Evolutionary conservation across 1,284 basidiomycete species (phyloP), one percentile per base, ranked within the genome.

Genomic region (Puccinia triticina): DNA sequence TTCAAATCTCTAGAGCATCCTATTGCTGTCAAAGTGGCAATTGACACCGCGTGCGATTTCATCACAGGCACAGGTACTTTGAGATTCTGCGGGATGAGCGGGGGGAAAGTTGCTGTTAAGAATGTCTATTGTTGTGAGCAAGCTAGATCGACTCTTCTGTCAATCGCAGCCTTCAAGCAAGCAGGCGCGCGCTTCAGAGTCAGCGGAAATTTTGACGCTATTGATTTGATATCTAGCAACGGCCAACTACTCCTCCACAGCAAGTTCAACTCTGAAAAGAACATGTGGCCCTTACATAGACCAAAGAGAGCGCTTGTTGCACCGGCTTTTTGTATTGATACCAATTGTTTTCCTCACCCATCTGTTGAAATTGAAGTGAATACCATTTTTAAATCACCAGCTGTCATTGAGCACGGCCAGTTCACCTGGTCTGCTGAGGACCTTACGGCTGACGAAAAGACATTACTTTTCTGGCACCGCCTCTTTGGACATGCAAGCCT

Each of bases 1-100:
- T 74, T 55, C 50, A 40, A 8, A 4, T 1, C 1, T 2, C 50
- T 74, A n/a, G 23, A 32, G 14, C n/a, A 55, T 1, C 50, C 48
- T 1, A 74, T 74, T 55, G 48, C 72, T 21, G 48, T 74, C 2
- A 11, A 32, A 55, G 72, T 74, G 34, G 72, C 72, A 1, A 74
- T 50, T 74, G 72, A 74, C 34, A 16, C 23, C 32, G 2, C 72
- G 7, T 23, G 21, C 34, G 23, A 53, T 14, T 74, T 32, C 48
- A 55, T 74, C 16, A 74, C 72, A 74, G 72, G 72, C n/a, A 74
- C 34, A 50, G 72, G 72, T 37, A 55, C 43, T 23, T 32, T 74
- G 53, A 74, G 14, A 26, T 74, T 74, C 40, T 2, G 5, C 2
- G 71, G 72, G 48, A 43, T 55, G 72, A 74, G 23, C 34, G 5